Conservation (phyloP, 2,329 filamentous ascomycete genomes). For the Fusarium tjaetaba region DNA sequence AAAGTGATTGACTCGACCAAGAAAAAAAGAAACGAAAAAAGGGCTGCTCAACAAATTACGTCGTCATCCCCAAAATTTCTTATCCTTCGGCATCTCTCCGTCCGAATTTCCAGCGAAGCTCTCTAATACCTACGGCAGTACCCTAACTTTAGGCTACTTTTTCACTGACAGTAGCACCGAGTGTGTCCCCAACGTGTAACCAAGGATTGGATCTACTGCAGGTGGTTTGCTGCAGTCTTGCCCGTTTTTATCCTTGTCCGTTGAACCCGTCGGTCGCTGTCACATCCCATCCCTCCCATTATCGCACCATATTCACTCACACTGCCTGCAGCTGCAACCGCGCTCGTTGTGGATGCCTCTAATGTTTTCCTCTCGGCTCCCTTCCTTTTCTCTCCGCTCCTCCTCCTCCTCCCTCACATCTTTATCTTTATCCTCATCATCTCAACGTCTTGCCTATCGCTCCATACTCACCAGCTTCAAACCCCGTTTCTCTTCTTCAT, state of each 20-base stretch:
- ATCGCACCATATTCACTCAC: conserved; percentile 13
- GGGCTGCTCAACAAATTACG: conserved; percentile 28
- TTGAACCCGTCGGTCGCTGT: neutral
- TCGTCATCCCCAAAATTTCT: conserved; percentile 5
- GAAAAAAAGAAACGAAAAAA: neutral
- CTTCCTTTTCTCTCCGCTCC: conserved; percentile 24
- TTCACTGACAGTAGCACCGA: neutral
- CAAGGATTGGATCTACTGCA: conserved; percentile 15
- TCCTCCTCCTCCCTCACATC: conserved; percentile 19
- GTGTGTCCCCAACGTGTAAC: conserved; percentile 15
- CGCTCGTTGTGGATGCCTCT: conserved; percentile 26
- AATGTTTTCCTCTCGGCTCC: conserved; percentile 40
- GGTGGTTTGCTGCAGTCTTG: conserved; percentile 7
- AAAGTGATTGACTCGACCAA: conserved; percentile 7
- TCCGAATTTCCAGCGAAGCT: conserved; percentile 3
- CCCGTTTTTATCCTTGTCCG: conserved; percentile 11
- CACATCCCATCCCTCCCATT: conserved; percentile 13
- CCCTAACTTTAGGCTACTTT: neutral
- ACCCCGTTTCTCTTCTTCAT: conserved; percentile 15
- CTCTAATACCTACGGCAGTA: neutral
- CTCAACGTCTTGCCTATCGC: neutral
- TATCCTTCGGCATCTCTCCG: conserved; percentile 27
- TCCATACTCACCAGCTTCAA: conserved; percentile 10
- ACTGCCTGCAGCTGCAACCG: neutral
- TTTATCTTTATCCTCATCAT: conserved; percentile 9